phyloP scores from a whole-genome alignment of 2,329 filamentous ascomycete species.

The Tolypocladium nubicola region DNA sequence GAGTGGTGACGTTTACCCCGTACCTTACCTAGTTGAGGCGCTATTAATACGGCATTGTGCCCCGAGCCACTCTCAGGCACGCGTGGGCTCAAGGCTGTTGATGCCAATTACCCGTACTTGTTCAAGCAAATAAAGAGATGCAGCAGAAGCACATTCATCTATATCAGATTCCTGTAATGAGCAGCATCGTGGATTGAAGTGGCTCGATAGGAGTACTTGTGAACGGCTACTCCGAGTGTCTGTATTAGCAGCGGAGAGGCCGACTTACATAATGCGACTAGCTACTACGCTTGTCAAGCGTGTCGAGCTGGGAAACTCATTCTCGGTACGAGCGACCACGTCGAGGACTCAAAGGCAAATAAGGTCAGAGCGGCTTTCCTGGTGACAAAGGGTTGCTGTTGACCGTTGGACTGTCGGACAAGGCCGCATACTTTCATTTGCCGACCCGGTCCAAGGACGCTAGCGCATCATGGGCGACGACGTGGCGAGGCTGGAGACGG shows the following conservation, averaged over 20 bases:
- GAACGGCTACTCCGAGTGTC: too few relatives aligned
- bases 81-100: too few relatives aligned
- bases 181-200: not conserved
- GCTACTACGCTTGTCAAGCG: not conserved
- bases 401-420: not conserved
- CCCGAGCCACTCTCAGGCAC: not conserved
- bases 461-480: slow-evolving; percentile 28
- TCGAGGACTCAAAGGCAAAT: not conserved
- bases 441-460: not conserved
- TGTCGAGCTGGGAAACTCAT: not conserved
- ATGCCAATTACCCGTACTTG: not conserved
- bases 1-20: not conserved
- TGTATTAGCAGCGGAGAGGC: not conserved
- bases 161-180: not conserved
- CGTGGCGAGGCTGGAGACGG: not conserved
- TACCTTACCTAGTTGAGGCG: not conserved
- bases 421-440: not conserved
- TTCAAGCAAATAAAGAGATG: not conserved
- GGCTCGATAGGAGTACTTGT: not conserved
- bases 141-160: not conserved
- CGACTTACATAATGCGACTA: not conserved
- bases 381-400: not conserved
- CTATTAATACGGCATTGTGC: too few relatives aligned
- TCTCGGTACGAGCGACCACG: not conserved
- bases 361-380: not conserved